These are phyloP conservation scores for Obba rivulosa DNA, from an alignment of 768 basidiomycete genomes.

Conservation along the genomic window DNA sequence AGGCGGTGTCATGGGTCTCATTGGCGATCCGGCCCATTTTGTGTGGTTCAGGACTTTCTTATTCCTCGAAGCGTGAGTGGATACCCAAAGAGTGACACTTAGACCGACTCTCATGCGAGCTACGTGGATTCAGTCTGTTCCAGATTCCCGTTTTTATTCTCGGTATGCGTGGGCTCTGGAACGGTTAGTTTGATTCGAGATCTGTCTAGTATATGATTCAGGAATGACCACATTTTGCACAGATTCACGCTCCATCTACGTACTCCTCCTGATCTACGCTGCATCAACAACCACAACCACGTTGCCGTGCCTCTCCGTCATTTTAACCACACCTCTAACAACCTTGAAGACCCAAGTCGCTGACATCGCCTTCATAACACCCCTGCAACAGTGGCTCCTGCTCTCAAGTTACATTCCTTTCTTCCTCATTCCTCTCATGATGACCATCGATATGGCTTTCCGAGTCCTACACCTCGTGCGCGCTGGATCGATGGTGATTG, in stretches of 20 bases:
- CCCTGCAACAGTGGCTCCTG: slow-evolving; percentile 49
- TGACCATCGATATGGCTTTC: slow-evolving; percentile 68
- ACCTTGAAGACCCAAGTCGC: slow-evolving; percentile 26
- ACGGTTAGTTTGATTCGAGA: slow-evolving; percentile 30
- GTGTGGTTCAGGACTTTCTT: slow-evolving; percentile 66
- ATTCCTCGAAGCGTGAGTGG: slow-evolving; percentile 51
- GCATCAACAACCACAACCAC: slow-evolving; percentile 78
- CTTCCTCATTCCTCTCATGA: slow-evolving; percentile 62
- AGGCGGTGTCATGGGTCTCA: slow-evolving; percentile 42
- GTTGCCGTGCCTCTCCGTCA: slow-evolving; percentile 57
- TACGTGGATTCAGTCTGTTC: slow-evolving; percentile 39
- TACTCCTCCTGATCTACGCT: slow-evolving; percentile 66
- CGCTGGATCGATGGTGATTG: neutral
- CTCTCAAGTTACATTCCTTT: slow-evolving; percentile 73
- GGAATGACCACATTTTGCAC: neutral
- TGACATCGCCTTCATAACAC: slow-evolving; percentile 36
- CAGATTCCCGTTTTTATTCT: slow-evolving; percentile 76
- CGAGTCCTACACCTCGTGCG: slow-evolving; percentile 19
- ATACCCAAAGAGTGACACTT: neutral
- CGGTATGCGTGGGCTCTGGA: slow-evolving; percentile 57
- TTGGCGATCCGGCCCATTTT: slow-evolving; percentile 23
- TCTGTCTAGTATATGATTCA: neutral
- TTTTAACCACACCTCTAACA: slow-evolving; percentile 49
- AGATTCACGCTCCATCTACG: slow-evolving; percentile 52
- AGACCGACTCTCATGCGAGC: neutral